Evolutionary conservation across 768 basidiomycete species (phyloP), one percentile per base, ranked within the genome.

Genomic region (Trametes coccinea): DNA sequence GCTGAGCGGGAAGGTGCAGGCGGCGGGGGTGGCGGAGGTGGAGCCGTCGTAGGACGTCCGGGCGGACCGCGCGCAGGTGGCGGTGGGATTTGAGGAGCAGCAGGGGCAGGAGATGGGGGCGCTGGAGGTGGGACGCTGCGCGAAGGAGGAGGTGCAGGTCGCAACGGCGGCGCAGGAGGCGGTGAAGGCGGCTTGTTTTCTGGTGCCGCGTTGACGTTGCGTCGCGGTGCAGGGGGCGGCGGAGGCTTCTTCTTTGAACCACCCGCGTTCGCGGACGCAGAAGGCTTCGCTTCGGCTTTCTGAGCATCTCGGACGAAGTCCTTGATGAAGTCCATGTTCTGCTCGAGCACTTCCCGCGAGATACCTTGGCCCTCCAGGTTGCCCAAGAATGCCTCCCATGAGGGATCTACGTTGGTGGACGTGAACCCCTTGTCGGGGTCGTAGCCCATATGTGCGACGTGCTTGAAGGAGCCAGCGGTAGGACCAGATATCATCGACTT

Each of bases 361-460:
- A 98, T 74, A 0, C 94, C 94, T 6, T 79, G 75, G 47, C 76
- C 74, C 61, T 87, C 82, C 5, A 98, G 80, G 60, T 84, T 78
- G 7, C 76, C 79, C 2, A 98, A 79, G 59, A 98, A 74, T 1
- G 84, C 78, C 47, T 84, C 79, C 96, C 96, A 98, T 4, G 89
- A 92, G 1, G 92, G 85, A 73, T 99, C 96, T 5, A 99, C 91
- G 55, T 92, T 92, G 14, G 80, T 82, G 0, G 89, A 91, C 0
- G 87, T 89, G 74, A 93, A 98, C 2, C 96, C 96, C 29, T 86
- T 84, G 65, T 96, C 87, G 0, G 83, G 73, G 68, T 97, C 92
- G 73, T 89, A 97, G 11, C 95, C 95, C 91, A 99, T 96, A 71
- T 98, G 95, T 0, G 90, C 93, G 46, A 97, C 82, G 70, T 98